Conservation (phyloP, 73 alveolate genomes). For the Symbiodinium natans region DNA sequence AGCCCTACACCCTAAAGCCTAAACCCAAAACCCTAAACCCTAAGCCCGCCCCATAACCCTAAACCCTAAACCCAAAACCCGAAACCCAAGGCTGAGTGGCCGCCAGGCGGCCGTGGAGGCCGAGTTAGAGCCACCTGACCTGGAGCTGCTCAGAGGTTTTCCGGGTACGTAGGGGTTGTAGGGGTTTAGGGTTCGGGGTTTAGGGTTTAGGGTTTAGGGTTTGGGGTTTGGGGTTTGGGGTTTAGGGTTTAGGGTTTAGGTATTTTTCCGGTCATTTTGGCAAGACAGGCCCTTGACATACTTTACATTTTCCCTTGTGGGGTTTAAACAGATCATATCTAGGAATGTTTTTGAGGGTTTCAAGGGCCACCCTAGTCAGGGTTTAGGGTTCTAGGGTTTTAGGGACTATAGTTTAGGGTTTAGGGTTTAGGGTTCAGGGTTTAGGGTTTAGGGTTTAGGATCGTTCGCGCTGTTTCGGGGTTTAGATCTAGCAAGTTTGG, state of each 20-base stretch:
- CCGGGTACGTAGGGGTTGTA: background rate
- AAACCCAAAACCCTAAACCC: background rate
- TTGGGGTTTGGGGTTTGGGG: background rate
- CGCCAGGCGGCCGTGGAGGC: background rate
- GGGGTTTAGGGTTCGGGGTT: background rate
- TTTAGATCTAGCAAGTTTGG: background rate
- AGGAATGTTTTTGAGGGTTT: background rate
- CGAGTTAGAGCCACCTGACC: background rate
- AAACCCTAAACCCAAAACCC: background rate
- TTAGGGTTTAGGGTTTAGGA: background rate
- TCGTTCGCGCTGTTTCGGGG: background rate
- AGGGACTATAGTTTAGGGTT: background rate
- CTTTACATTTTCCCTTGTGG: too few relatives aligned
- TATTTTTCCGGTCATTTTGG: background rate
- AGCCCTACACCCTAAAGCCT: background rate
- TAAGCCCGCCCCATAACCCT: background rate
- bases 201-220: background rate
- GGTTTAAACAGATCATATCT: too few relatives aligned
- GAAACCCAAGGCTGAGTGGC: background rate
- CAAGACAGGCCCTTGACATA: too few relatives aligned
- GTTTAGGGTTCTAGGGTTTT: background rate
- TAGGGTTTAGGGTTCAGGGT: background rate
- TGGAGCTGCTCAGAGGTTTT: too few relatives aligned
- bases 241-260: too few relatives aligned
- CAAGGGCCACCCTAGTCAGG: background rate